Conservation (phyloP, 352 stramenopile genomes). For the Peronosclerospora sorghi region DNA sequence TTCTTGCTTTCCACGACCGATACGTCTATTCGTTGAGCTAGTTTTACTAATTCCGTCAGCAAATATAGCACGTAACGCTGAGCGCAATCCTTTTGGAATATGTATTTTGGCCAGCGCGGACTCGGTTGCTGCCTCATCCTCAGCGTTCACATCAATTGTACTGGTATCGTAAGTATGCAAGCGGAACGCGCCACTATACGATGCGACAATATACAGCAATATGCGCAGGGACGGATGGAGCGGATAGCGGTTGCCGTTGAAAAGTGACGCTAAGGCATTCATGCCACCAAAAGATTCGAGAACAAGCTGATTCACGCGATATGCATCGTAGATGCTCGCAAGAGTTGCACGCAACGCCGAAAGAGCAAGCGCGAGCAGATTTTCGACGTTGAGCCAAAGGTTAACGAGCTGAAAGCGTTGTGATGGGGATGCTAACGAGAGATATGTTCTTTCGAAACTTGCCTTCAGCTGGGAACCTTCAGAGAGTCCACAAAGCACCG, state of each 20-base stretch:
- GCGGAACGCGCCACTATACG: conserved; percentile 35
- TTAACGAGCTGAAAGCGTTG: conserved; percentile 45
- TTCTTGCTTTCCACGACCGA: conserved; percentile 42
- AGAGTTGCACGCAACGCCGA: conserved; percentile 32
- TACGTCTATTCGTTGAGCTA: conserved; percentile 16
- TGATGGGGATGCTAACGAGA: conserved; percentile 23
- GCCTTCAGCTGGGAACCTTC: conserved; percentile 46
- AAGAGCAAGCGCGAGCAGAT: conserved; percentile 28
- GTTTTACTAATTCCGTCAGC: conserved; percentile 14
- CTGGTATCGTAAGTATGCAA: conserved; percentile 26
- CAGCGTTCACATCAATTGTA: conserved; percentile 64
- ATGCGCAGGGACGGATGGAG: conserved; percentile 37
- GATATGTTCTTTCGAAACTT: conserved; percentile 43
- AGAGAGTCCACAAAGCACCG: conserved; percentile 37
- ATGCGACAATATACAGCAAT: conserved; percentile 51
- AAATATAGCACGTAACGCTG: conserved; percentile 46
- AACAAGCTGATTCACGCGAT: conserved; percentile 36
- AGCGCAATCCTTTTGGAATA: conserved; percentile 54
- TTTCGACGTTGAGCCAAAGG: conserved; percentile 38
- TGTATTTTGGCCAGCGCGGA: conserved; percentile 46
- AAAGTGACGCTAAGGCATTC: conserved; percentile 44
- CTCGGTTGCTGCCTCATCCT: conserved; percentile 67
- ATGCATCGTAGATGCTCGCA: conserved; percentile 28
- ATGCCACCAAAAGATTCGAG: conserved; percentile 53
- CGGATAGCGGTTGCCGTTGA: conserved; percentile 42